Conservation (phyloP, 2,329 filamentous ascomycete genomes). For the Didymella keratinophila region DNA sequence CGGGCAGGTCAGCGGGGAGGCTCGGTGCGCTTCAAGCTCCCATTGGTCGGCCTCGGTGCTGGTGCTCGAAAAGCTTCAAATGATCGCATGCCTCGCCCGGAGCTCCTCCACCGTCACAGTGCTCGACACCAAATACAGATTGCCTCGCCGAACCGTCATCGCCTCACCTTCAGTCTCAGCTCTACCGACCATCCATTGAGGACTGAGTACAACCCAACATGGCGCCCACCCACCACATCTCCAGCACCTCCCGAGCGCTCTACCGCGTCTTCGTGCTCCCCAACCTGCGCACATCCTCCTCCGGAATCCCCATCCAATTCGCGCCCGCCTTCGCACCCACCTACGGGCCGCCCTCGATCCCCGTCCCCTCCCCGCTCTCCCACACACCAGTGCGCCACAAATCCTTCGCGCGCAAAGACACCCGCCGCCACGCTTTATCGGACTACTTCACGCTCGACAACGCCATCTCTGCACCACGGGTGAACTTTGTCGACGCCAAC, state of each 20-base stretch:
- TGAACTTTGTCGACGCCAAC: conserved; percentile 56
- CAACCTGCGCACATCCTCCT: conserved; percentile 30
- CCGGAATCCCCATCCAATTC: conserved; percentile 30
- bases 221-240: conserved; percentile 45
- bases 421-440: conserved; percentile 48
- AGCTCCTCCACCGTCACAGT: conserved; percentile 1
- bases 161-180: neutral
- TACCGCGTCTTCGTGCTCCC: conserved; percentile 33
- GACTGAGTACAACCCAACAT: conserved; percentile 21
- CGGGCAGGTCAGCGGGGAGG: conserved; percentile 18
- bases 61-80: conserved; percentile 26
- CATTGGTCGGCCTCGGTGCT: conserved; percentile 26
- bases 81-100: conserved; percentile 7
- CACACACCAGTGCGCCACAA: conserved; percentile 31
- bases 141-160: neutral
- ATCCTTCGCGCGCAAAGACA: conserved; percentile 35
- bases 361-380: conserved; percentile 15
- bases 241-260: conserved; percentile 27
- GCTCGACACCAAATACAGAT: neutral
- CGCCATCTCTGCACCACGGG: conserved; percentile 55
- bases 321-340: conserved; percentile 28
- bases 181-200: neutral
- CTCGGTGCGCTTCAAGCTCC: conserved; percentile 15
- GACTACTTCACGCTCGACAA: conserved; percentile 56
- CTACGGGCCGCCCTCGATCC: conserved; percentile 14